Conservation (phyloP, 805 yeast genomes). For the Candida broadrunensis region DNA sequence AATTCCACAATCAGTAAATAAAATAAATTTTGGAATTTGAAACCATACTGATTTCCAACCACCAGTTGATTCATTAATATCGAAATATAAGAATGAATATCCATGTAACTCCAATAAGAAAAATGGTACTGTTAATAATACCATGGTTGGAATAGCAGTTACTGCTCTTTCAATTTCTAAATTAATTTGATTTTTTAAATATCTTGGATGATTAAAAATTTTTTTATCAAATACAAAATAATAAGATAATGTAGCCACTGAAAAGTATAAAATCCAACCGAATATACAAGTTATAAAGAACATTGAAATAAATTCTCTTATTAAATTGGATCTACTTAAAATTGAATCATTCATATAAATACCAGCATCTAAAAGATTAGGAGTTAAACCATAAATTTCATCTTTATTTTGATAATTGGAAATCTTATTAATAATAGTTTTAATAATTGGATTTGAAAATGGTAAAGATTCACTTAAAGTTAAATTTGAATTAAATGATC, state of each 20-base stretch:
- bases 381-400: slow-evolving; percentile 60
- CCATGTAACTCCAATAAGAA: slow-evolving; percentile 83
- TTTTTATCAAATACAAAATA: slow-evolving; percentile 78
- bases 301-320: slow-evolving; percentile 70
- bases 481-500: neutral
- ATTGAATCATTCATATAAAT: slow-evolving; percentile 62
- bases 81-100: slow-evolving; percentile 72
- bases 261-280: slow-evolving; percentile 81
- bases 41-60: slow-evolving; percentile 61
- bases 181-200: slow-evolving; percentile 87
- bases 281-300: slow-evolving; percentile 70
- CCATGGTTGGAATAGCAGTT: slow-evolving; percentile 88
- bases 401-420: slow-evolving; percentile 23
- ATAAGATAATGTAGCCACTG: slow-evolving; percentile 76
- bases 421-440: slow-evolving; percentile 6
- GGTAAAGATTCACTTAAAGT: neutral
- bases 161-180: slow-evolving; percentile 78
- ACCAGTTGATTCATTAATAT: slow-evolving; percentile 59
- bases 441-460: neutral
- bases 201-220: slow-evolving; percentile 93
- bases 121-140: slow-evolving; percentile 84
- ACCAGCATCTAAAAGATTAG: slow-evolving; percentile 55
- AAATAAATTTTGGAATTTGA: slow-evolving; percentile 76
- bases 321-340: slow-evolving; percentile 64
- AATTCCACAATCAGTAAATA: slow-evolving; percentile 93